Conservation (phyloP, 495 filamentous ascomycete genomes). For the Neurospora sp. region DNA sequence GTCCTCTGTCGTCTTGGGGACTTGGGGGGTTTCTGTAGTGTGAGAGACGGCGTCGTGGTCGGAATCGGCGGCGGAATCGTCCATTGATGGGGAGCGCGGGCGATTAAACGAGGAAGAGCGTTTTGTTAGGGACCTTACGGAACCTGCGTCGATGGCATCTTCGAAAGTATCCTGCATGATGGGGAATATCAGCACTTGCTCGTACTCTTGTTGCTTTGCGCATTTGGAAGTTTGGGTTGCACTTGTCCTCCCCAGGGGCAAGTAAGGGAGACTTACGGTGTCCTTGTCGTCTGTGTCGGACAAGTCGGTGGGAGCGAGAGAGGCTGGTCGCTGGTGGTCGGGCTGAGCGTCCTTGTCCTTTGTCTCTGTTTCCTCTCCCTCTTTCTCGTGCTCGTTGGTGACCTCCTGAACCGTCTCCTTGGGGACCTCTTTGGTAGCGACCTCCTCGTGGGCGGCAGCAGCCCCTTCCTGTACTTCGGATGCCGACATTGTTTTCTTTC, state of each 20-base stretch:
- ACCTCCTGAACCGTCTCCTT: not conserved
- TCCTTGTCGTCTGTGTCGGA: not conserved
- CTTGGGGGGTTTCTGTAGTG: constrained; percentile 14
- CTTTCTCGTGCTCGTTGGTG: not conserved
- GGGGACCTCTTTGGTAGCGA: not conserved
- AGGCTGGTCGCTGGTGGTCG: not conserved
- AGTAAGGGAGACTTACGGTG: not conserved
- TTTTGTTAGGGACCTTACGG: constrained; percentile 38
- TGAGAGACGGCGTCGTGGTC: constrained; percentile 18
- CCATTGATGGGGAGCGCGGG: constrained; percentile 7
- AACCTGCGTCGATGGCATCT: constrained; percentile 56
- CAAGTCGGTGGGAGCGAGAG: not conserved
- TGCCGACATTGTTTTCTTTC: not conserved
- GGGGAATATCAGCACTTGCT: constrained; percentile 3
- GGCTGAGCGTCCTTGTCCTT: not conserved
- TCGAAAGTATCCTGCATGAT: constrained; percentile 60
- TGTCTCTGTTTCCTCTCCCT: not conserved
- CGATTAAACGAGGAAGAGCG: constrained; percentile 35
- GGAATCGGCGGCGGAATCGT: constrained; percentile 19
- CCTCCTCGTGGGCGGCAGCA: not conserved
- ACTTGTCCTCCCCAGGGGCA: not conserved
- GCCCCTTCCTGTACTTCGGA: not conserved
- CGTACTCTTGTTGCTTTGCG: not conserved
- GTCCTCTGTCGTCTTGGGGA: constrained; percentile 2
- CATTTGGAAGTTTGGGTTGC: not conserved